Conservation (phyloP, 768 basidiomycete genomes). For the Collybia mongolica region DNA sequence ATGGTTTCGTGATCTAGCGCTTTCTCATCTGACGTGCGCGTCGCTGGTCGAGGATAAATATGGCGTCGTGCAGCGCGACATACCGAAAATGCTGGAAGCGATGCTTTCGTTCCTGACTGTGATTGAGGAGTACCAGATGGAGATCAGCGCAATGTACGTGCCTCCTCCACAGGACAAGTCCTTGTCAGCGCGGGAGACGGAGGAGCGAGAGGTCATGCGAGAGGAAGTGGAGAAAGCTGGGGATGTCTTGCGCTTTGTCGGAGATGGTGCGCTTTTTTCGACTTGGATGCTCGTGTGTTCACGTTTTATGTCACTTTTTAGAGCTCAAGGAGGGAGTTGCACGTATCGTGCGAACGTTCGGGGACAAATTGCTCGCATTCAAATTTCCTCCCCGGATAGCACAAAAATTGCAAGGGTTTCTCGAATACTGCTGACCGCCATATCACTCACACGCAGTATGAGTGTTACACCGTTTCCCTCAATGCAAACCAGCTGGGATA, state of each 20-base stretch:
- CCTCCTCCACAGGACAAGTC: conserved; percentile 25
- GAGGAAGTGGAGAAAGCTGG: conserved; percentile 55
- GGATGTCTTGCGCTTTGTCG: conserved; percentile 51
- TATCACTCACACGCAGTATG: not conserved
- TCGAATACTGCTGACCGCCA: conserved; percentile 56
- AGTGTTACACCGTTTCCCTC: too few relatives aligned
- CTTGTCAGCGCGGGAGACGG: not conserved
- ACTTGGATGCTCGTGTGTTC: not conserved
- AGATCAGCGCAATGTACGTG: conserved; percentile 42
- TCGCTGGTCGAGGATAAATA: conserved; percentile 81
- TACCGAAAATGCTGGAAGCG: conserved; percentile 78
- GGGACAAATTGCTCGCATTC: conserved; percentile 71
- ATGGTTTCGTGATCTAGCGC: conserved; percentile 38
- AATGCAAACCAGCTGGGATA: too few relatives aligned
- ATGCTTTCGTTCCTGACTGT: conserved; percentile 64
- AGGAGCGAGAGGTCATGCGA: conserved; percentile 34
- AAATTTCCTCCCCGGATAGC: conserved; percentile 73
- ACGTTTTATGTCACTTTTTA: conserved; percentile 20
- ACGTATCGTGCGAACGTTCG: conserved; percentile 70
- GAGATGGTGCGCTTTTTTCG: conserved; percentile 49
- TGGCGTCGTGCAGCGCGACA: conserved; percentile 83
- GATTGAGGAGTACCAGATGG: conserved; percentile 61
- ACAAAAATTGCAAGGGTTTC: conserved; percentile 65
- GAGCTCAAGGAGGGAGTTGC: conserved; percentile 68
- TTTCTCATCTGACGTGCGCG: conserved; percentile 65